These are phyloP conservation scores for Daedaleopsis nitida DNA, from an alignment of 768 basidiomycete species.

Conservation along the genomic window DNA sequence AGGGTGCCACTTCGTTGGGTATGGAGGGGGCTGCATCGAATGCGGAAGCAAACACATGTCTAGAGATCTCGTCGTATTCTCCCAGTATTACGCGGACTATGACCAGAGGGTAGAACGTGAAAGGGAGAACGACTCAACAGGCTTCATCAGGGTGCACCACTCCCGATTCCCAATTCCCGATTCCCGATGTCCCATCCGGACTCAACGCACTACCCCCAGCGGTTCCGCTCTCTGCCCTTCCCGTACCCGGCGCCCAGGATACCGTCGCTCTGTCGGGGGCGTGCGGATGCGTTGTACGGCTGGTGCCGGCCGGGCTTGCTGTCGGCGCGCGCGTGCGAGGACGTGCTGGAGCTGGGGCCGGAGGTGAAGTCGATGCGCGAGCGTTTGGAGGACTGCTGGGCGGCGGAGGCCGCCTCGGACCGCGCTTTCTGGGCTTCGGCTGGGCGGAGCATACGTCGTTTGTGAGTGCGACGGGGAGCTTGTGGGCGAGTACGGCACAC, in stretches of 20 bases:
- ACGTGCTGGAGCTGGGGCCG: conserved; percentile 12
- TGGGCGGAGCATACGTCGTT: conserved; percentile 15
- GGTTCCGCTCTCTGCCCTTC: conserved; percentile 10
- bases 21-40: too few species aligned
- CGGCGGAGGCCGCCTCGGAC: conserved; percentile 42
- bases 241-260: conserved; percentile 18
- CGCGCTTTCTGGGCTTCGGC: conserved; percentile 44
- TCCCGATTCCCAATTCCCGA: too few species aligned
- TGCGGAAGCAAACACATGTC: too few species aligned
- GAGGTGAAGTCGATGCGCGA: conserved; percentile 46
- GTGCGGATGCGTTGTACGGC: neutral
- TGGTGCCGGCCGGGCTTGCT: conserved; percentile 1
- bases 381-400: conserved; percentile 41
- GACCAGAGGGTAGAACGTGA: too few species aligned
- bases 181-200: too few species aligned
- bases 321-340: neutral
- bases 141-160: too few species aligned
- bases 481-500: too few species aligned
- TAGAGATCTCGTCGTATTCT: too few species aligned
- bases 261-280: neutral
- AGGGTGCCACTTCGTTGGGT: too few species aligned
- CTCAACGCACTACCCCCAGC: conserved; percentile 12
- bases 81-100: too few species aligned
- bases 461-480: too few species aligned
- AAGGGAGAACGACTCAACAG: too few species aligned